Evolutionary conservation across 2,329 filamentous ascomycete species (phyloP), one percentile per base, ranked within the genome.

Genomic region (Fusarium anthophilum): DNA sequence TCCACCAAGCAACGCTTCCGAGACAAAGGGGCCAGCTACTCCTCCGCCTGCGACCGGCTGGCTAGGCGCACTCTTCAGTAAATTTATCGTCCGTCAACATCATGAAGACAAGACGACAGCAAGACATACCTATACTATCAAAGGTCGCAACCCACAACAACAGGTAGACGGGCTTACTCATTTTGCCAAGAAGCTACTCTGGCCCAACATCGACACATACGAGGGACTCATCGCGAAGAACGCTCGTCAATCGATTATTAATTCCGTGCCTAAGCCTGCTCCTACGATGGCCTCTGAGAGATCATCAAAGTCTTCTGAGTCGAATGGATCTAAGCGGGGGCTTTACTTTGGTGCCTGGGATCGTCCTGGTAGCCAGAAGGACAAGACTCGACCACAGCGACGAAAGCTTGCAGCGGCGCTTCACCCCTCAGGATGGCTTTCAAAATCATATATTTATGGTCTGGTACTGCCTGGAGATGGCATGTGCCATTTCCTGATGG

Each of bases 391-490:
- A 11, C 83, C 85, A 5, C 85, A 88, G 65, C 84, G 87, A 41
- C 84, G 86, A 53, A 90, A 86, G 72, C 83, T 91, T 56, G 87
- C 89, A 22, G 88, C 90, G 5, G 87, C 87, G 4, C 82, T 92
- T 28, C 87, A 91, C 69, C 82, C 87, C 6, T 86, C 88, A 1
- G 91, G 91, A 4, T 93, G 91, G 91, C 84, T 93, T 24, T 92
- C 91, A 10, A 91, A 91, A 79, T 91, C 90, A 30, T 93, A 92
- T 74, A 83, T 92, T 13, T 92, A 90, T 39, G 91, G 91, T 1
- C 79, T 93, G 50, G 86, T 92, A 77, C 82, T 93, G 14, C 91
- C 91, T 1, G 91, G 91, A 7, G 91, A 93, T 72, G 86, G 86
- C 4, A 77, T 92, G 35, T 86, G 87, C 57, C 91, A 92, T 77